These are phyloP conservation scores for Phallus indusiatus DNA, from an alignment of 768 basidiomycete genomes.

Conservation along the genomic window DNA sequence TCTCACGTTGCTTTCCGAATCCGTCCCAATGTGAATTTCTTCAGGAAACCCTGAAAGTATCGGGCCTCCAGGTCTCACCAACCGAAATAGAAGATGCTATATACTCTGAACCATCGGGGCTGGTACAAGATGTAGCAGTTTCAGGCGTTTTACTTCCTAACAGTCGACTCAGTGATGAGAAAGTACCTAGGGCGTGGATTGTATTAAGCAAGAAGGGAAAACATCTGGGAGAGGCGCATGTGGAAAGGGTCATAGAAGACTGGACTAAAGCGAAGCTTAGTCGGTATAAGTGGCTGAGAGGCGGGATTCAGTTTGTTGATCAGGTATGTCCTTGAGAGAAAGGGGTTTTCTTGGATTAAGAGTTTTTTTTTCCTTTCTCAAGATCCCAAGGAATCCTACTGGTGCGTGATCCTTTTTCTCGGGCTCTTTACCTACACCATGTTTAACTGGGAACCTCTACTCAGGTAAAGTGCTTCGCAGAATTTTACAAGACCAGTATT, in stretches of 20 bases:
- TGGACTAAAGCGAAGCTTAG: constrained; percentile 60
- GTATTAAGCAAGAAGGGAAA: constrained; percentile 52
- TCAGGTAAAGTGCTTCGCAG: constrained; percentile 57
- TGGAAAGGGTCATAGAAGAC: constrained; percentile 38
- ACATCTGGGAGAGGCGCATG: constrained; percentile 31
- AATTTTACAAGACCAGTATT: constrained; percentile 41
- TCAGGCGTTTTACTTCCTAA: constrained; percentile 57
- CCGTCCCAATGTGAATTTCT: not conserved
- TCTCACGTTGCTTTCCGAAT: not conserved
- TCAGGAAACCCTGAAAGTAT: constrained; percentile 73
- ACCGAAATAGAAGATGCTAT: constrained; percentile 69
- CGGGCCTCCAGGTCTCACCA: constrained; percentile 73
- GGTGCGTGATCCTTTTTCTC: not conserved
- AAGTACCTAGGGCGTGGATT: constrained; percentile 70
- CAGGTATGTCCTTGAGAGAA: constrained; percentile 30
- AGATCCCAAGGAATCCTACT: constrained; percentile 6
- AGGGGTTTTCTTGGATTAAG: not conserved
- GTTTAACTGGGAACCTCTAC: not conserved
- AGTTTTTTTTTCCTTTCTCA: not conserved
- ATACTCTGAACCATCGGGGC: constrained; percentile 46
- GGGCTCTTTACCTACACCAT: not conserved
- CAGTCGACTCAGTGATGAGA: constrained; percentile 61
- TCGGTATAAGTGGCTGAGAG: constrained; percentile 68
- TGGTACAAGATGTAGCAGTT: constrained; percentile 62
- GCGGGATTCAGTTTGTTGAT: constrained; percentile 59